Percentiles rank a stretch among this genome's conserved stretches.
phyloP scores from a whole-genome alignment of 1,139 yeast genomes.

The Suhomyces bolitotheri region DNA sequence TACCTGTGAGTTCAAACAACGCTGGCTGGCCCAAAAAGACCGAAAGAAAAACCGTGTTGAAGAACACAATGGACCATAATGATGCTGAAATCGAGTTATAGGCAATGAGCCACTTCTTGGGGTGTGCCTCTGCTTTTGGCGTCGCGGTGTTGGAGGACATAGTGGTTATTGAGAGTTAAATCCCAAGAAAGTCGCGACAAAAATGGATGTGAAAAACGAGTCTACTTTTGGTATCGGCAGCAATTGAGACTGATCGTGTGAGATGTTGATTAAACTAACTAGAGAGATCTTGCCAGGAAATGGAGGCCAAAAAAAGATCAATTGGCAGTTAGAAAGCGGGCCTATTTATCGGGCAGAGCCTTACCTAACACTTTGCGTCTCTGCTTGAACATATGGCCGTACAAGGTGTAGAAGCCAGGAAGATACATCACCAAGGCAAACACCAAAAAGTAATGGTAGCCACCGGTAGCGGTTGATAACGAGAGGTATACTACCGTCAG shows the following conservation, averaged over 20 bases:
- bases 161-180: too few relatives aligned
- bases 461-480: constrained; percentile 17
- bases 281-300: too few relatives aligned
- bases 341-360: too few relatives aligned
- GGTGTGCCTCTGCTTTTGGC: constrained; percentile 20
- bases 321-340: too few relatives aligned
- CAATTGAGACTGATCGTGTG: too few relatives aligned
- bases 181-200: too few relatives aligned
- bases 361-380: constrained; percentile 25
- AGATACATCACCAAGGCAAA: constrained; percentile 32
- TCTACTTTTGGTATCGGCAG: too few relatives aligned
- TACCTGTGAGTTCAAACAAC: constrained; percentile 59
- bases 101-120: constrained; percentile 43
- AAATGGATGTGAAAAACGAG: too few relatives aligned
- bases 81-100: constrained; percentile 49
- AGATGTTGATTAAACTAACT: too few relatives aligned
- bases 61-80: constrained; percentile 46
- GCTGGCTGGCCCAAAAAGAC: constrained; percentile 54
- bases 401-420: constrained; percentile 36
- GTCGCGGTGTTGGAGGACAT: too few relatives aligned
- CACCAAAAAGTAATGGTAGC: constrained; percentile 26
- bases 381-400: constrained; percentile 37
- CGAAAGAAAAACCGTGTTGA: constrained; percentile 42
- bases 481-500: constrained; percentile 32
- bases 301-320: too few relatives aligned